A percentile compares a stretch with the other conserved stretches of the same genome.
phyloP scores from a whole-genome alignment of 139 green algal genomes.

The Chlorella sp. region DNA sequence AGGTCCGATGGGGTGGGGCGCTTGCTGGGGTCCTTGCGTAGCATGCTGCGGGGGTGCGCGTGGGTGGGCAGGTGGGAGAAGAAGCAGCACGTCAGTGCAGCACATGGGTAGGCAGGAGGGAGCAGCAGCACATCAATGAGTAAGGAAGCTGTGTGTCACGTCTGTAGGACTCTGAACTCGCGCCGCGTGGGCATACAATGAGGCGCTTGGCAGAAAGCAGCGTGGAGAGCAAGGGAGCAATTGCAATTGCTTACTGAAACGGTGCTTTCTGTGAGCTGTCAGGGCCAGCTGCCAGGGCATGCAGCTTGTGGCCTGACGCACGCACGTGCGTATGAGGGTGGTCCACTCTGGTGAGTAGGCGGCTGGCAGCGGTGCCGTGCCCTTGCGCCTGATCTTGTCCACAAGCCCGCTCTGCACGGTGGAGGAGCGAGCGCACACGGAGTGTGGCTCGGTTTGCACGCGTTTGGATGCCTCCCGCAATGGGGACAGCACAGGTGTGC shows the following conservation, averaged over 20 bases:
- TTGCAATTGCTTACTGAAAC: too few species aligned
- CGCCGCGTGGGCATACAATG: not conserved
- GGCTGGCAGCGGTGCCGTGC: slow-evolving; percentile 11
- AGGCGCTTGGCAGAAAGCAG: too few species aligned
- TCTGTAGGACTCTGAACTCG: not conserved
- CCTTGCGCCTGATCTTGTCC: slow-evolving; percentile 20
- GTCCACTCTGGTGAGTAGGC: slow-evolving; percentile 14
- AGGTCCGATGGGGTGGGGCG: slow-evolving; percentile 27
- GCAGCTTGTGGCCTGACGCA: not conserved
- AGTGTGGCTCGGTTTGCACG: not conserved
- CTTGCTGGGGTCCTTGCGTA: slow-evolving; percentile 29
- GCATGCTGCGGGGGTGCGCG: slow-evolving; percentile 23
- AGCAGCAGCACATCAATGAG: too few species aligned
- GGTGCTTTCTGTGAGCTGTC: not conserved
- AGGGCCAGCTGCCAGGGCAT: not conserved
- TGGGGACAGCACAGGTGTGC: too few species aligned
- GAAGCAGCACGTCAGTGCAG: not conserved
- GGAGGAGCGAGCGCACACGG: not conserved
- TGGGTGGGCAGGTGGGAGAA: too few species aligned
- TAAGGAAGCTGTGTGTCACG: too few species aligned
- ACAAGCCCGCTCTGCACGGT: slow-evolving; percentile 19
- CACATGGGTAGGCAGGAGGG: not conserved
- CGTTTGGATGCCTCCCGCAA: too few species aligned
- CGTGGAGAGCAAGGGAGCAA: too few species aligned
- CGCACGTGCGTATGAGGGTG: not conserved